These are phyloP conservation scores for Xylaria arbuscula DNA, from an alignment of 2,329 filamentous ascomycete species.

Conservation along the genomic window DNA sequence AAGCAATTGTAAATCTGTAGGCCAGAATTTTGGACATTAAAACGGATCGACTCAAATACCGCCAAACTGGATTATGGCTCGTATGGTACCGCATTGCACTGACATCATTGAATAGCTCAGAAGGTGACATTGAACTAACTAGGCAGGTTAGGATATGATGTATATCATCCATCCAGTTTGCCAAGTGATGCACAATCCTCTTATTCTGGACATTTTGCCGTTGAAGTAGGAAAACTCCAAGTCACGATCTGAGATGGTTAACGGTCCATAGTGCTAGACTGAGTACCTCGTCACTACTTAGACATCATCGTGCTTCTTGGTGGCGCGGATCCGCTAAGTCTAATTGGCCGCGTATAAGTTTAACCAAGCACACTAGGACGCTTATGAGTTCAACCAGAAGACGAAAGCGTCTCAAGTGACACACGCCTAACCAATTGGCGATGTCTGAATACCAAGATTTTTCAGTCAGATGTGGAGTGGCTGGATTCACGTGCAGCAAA, in stretches of 20 bases:
- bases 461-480: not conserved
- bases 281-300: not conserved
- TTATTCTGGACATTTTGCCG: not conserved
- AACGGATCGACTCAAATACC: too few species aligned
- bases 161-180: not conserved
- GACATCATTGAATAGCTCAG: conserved; percentile 30
- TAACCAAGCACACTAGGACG: conserved; percentile 2
- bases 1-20: too few species aligned
- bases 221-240: not conserved
- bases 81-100: conserved; percentile 2
- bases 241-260: not conserved
- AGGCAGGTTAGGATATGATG: not conserved
- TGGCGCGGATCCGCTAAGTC: conserved; percentile 1
- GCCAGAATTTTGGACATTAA: too few species aligned
- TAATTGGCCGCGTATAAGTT: conserved; percentile 22
- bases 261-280: not conserved
- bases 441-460: not conserved
- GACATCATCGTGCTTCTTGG: conserved; percentile 14
- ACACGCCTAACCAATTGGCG: conserved; percentile 8
- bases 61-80: too few species aligned
- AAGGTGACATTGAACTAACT: not conserved
- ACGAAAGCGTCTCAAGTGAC: conserved; percentile 15
- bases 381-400: conserved; percentile 14
- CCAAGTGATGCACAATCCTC: conserved; percentile 5
- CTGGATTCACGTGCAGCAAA: conserved; percentile 4